A percentile compares a stretch with the other conserved stretches of the same genome.
These are phyloP conservation scores for Penicillium sp. DNA, from an alignment of 2,329 filamentous ascomycete genomes.

Conservation along the genomic window DNA sequence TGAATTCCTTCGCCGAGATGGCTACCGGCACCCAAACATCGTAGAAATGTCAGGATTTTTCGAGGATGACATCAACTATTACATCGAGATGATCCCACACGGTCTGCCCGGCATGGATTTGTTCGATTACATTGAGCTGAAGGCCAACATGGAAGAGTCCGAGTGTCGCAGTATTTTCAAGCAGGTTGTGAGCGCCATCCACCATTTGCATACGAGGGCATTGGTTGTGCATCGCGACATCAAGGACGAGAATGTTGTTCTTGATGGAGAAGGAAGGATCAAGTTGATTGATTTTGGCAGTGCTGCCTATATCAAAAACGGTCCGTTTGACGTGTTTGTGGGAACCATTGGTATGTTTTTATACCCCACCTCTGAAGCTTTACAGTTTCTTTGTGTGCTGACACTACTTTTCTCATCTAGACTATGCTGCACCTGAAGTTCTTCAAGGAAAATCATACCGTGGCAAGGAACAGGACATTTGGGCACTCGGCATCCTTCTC, in stretches of 20 bases:
- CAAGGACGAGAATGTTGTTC: conserved; percentile 96
- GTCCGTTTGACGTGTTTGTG: conserved; percentile 97
- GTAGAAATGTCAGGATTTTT: conserved; percentile 70
- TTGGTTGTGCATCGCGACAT: conserved; percentile 95
- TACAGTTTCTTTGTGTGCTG: background rate
- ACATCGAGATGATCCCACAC: conserved; percentile 95
- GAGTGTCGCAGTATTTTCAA: conserved; percentile 95
- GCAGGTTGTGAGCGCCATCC: conserved; percentile 84
- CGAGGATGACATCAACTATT: conserved; percentile 74
- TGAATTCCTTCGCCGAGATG: conserved; percentile 80
- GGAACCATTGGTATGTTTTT: conserved; percentile 81
- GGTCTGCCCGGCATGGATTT: conserved; percentile 96
- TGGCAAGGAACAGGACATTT: conserved; percentile 96
- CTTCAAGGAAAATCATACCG: conserved; percentile 87
- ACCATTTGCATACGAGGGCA: conserved; percentile 88
- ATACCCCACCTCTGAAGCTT: background rate
- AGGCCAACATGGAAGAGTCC: conserved; percentile 91
- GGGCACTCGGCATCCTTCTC: conserved; percentile 92
- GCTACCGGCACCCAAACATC: conserved; percentile 63
- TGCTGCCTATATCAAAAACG: conserved; percentile 96
- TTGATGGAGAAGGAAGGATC: conserved; percentile 92
- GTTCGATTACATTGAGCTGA: conserved; percentile 97
- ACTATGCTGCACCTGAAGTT: conserved; percentile 98
- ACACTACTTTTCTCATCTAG: conserved; percentile 47
- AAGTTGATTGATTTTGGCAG: conserved; percentile 98